Base-by-base conservation (phyloP, 2,329 filamentous ascomycete species). In the Arthrinium phaeospermum region DNA sequence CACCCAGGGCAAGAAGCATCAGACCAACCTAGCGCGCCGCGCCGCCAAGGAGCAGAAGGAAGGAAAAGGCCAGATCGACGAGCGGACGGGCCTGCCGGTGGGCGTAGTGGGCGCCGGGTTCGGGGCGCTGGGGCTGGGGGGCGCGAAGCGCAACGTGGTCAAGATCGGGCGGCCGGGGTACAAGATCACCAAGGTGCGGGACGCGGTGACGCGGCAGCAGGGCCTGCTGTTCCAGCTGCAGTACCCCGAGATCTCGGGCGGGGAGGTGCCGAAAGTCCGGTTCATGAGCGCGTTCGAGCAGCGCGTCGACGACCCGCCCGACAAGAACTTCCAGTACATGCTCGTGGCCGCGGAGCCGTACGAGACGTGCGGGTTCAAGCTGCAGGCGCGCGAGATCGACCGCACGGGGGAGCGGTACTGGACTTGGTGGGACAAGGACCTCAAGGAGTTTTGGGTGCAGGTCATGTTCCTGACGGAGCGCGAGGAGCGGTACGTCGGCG, bases 261-360 rank as follows among this genome's bases (percentile, higher is more conserved):
- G 92, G 72, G 90, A 93, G 5, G 86, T 89, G 76, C 96, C 96
- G 61, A 92, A 94, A 77, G 94, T 98, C 80, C 91, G 97, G 75
- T 97, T 99, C 83, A 98, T 98, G 95, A 97, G 94, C 81, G 96
- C 96, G 19, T 99, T 95, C 81, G 94, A 97, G 83, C 96, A 99
- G 88, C 95, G 93, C 82, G 87, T 98, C 70, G 96, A 99, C 83
- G 94, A 98, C 76, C 91, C 90, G 74, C 94, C 95, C 14, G 96
- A 99, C 83, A 95, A 96, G 85, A 92, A 91, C 77, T 98, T 92
- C 81, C 96, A 99, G 88, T 99, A 98, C 81, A 87, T 99, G 77
- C 88, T 98, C 70, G 93, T 99, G 14, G 96, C 96, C 0, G 96
- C 96, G 14, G 96, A 99, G 86, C 96, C 96, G 14, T 99, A 99